Conservation (phyloP, 768 basidiomycete species). For the Naganishia randhawae region DNA sequence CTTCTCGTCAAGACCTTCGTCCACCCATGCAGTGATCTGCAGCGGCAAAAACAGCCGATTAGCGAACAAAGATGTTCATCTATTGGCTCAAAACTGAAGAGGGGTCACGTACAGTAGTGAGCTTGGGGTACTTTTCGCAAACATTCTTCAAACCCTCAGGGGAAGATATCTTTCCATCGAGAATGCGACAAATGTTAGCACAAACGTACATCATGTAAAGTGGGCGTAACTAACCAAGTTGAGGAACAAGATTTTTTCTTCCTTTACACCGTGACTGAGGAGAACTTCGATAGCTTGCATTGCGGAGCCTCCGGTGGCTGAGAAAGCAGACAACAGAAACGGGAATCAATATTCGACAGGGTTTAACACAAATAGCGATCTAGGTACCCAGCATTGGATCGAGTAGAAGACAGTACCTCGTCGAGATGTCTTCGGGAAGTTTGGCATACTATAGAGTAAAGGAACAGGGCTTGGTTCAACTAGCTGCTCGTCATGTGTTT, state of each 20-base stretch:
- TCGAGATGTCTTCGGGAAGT: constrained; percentile 89
- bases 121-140: constrained; percentile 66
- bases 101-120: constrained; percentile 65
- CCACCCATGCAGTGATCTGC: constrained; percentile 93
- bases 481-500: too few relatives aligned
- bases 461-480: background rate
- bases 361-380: background rate
- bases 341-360: background rate
- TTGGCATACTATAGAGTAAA: constrained; percentile 52
- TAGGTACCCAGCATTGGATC: constrained; percentile 92
- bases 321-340: background rate
- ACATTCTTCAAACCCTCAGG: constrained; percentile 85
- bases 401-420: constrained; percentile 84
- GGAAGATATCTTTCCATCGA: constrained; percentile 65
- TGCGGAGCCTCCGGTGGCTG: constrained; percentile 93
- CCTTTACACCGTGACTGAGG: constrained; percentile 83
- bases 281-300: constrained; percentile 96
- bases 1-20: constrained; percentile 83
- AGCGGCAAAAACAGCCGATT: background rate
- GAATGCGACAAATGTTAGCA: background rate
- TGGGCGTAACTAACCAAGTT: constrained; percentile 63
- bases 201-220: background rate
- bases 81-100: background rate
- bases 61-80: background rate
- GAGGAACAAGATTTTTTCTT: constrained; percentile 91